Base-by-base conservation (phyloP, 495 filamentous ascomycete species). In the Penicillium turbatum region DNA sequence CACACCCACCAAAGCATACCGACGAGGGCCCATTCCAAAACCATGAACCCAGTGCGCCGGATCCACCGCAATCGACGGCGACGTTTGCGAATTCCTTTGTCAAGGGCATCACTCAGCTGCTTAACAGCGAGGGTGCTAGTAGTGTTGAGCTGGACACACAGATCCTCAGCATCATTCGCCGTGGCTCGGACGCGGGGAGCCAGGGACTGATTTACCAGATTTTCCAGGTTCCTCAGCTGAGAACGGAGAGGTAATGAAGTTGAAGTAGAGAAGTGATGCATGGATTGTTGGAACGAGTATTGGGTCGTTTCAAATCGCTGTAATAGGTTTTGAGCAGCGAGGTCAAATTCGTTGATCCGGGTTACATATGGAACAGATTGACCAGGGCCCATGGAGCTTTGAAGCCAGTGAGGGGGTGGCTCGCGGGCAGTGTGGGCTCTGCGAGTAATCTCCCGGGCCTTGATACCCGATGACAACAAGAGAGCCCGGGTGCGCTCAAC, bases 1-100 rank as follows among this genome's bases (percentile, higher is more conserved):
- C 88, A 92, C 9, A 89, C 85, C 67, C 85, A 87, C 88, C 88
- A 92, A 78, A 92, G 83, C 50, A 88, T 78, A 13, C 82, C 87
- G 30, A 92, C 83, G 19, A 92, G 75, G 27, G 80, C 78, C 88
- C 88, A 92, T 74, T 92, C 88, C 17, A 92, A 77, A 24, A 84
- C 70, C 9, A 87, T 72, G 75, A 86, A 92, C 5, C 85, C 85
- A 0, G 79, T 79, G 17, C 84, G 67, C 27, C 89, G 71, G 2
- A 89, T 70, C 85, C 87, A 91, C 19, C 88, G 73, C 39, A 91
- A 82, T 49, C 88, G 78, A 32, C 89, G 71, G 42, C 87, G 74
- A 30, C 90, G 74, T 52, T 86, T 72, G 29, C 89, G 75, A 73
- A 95, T 81, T 13, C 72, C 75, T 60, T 75, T 79, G 52, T 95